A percentile compares a stretch with the other conserved stretches of the same genome.
Conservation (phyloP, 2,329 filamentous ascomycete genomes). For the Ceratocystis cacaofunesta region DNA sequence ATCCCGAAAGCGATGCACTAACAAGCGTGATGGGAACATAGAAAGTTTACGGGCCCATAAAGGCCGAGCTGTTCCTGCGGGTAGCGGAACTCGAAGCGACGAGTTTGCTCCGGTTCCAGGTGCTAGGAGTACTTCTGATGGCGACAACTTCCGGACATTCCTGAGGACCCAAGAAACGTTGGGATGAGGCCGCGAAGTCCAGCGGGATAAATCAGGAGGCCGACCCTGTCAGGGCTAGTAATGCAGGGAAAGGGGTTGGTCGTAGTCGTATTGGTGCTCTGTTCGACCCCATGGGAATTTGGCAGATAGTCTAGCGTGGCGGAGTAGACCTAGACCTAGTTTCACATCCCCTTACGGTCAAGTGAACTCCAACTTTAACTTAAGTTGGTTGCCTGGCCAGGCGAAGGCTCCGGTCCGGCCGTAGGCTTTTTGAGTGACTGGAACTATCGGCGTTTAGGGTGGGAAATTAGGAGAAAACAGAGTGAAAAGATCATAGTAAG, state of each 20-base stretch:
- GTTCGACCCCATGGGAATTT: neutral
- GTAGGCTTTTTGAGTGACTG: neutral
- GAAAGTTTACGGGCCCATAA: too few relatives aligned
- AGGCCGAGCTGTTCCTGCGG: too few relatives aligned
- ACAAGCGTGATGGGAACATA: too few relatives aligned
- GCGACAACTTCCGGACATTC: too few relatives aligned
- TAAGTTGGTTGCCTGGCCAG: neutral
- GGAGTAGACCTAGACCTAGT: neutral
- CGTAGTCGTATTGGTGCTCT: neutral
- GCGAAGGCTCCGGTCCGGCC: neutral
- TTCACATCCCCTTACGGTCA: neutral
- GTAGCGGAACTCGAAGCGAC: too few relatives aligned
- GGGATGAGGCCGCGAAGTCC: neutral
- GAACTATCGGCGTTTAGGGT: neutral
- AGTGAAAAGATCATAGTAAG: neutral
- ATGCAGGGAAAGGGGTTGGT: conserved; percentile 5
- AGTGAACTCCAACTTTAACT: neutral
- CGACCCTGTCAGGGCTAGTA: neutral
- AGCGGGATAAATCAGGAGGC: neutral
- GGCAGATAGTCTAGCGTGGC: neutral
- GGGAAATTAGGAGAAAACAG: neutral
- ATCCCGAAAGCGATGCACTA: too few relatives aligned
- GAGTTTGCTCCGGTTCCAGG: too few relatives aligned
- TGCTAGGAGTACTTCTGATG: too few relatives aligned
- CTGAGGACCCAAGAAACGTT: neutral